A percentile compares a stretch with the other conserved stretches of the same genome.
These are phyloP conservation scores for Porcisia hertigi DNA, from an alignment of 208 protist species.

Conservation along the genomic window DNA sequence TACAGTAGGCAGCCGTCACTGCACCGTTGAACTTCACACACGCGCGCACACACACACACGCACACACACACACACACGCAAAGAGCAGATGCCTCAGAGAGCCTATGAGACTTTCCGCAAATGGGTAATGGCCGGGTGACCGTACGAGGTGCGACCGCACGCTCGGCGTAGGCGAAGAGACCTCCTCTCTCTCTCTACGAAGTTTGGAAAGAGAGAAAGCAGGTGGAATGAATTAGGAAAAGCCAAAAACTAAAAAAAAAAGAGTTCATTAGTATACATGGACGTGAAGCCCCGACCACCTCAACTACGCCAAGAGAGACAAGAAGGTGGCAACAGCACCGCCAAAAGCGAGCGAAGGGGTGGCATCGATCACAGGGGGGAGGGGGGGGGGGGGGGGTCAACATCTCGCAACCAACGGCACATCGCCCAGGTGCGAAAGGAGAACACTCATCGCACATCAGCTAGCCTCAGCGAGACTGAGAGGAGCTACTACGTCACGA, in stretches of 20 bases:
- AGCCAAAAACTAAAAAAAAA: no score
- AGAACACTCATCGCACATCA: background rate
- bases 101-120: background rate
- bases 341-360: background rate
- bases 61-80: background rate
- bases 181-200: background rate
- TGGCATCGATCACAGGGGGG: background rate
- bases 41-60: background rate
- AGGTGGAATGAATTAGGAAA: background rate
- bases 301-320: background rate
- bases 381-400: background rate
- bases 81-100: background rate
- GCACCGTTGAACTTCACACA: background rate
- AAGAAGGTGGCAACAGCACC: background rate
- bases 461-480: background rate
- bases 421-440: background rate
- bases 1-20: background rate
- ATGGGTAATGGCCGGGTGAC: background rate
- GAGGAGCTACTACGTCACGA: conserved; percentile 25
- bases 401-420: background rate
- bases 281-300: background rate
- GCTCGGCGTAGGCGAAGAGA: background rate
- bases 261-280: background rate
- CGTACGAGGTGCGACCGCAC: no score
- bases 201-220: background rate